Conservation (phyloP, 2,329 filamentous ascomycete species). For the Lachnellula suecica region DNA sequence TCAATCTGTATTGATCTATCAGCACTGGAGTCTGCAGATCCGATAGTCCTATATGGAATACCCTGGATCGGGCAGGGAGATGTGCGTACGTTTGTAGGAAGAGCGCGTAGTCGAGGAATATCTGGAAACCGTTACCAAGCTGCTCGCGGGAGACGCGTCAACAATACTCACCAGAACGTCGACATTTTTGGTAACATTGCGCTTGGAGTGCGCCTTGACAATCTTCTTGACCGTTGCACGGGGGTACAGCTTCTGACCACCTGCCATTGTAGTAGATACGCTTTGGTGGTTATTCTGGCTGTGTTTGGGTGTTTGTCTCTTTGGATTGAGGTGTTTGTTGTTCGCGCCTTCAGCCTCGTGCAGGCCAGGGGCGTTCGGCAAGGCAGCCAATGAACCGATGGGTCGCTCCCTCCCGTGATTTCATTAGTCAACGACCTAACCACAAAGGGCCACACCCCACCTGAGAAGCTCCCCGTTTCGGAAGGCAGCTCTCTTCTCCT, state of each 20-base stretch:
- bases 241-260: conserved; percentile 74
- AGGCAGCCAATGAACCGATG: conserved; percentile 4
- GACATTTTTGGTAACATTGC: conserved; percentile 78
- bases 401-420: neutral
- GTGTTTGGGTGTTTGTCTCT: neutral
- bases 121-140: conserved; percentile 46
- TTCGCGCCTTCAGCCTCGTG: conserved; percentile 1
- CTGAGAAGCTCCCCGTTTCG: neutral
- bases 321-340: neutral
- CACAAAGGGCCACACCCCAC: no score
- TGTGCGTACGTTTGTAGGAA: conserved; percentile 65
- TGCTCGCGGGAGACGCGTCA: conserved; percentile 19
- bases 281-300: neutral
- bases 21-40: conserved; percentile 6
- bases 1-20: conserved; percentile 50
- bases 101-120: conserved; percentile 80
- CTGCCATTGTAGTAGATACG: conserved; percentile 27
- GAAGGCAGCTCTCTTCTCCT: neutral
- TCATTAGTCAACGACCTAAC: no score
- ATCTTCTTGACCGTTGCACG: conserved; percentile 85
- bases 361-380: conserved; percentile 2
- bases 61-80: neutral
- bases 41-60: neutral
- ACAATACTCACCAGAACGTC: conserved; percentile 69
- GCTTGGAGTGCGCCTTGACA: conserved; percentile 82